A percentile compares a stretch with the other conserved stretches of the same genome.
phyloP scores from a whole-genome alignment of 2,329 filamentous ascomycete species.

The Rutstroemia sydowiana region DNA sequence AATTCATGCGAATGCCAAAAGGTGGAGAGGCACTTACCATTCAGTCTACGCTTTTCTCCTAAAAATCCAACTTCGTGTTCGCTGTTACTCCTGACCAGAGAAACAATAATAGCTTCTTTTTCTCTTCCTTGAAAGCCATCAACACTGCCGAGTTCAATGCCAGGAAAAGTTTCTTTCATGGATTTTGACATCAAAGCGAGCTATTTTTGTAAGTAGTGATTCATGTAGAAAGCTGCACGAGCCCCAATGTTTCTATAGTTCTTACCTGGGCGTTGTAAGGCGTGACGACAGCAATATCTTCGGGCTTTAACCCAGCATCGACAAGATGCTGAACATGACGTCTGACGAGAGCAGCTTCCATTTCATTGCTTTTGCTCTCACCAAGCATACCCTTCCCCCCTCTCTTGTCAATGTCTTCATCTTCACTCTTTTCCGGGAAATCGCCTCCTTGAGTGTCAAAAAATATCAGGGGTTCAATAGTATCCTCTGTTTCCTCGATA shows the following conservation, averaged over 20 bases:
- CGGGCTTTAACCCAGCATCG: constrained; percentile 68
- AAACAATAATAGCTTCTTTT: constrained; percentile 91
- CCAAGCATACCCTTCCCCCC: constrained; percentile 45
- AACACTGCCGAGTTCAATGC: constrained; percentile 89
- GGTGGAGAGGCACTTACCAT: constrained; percentile 56
- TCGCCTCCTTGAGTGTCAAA: constrained; percentile 95
- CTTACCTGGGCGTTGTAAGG: constrained; percentile 88
- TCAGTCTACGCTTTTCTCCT: constrained; percentile 82
- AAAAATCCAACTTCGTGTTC: constrained; percentile 88
- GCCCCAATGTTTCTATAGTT: constrained; percentile 3
- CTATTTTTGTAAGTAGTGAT: constrained; percentile 34
- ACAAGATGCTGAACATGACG: constrained; percentile 71
- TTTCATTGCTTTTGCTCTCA: constrained; percentile 85
- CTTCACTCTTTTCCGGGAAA: constrained; percentile 76
- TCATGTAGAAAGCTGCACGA: background rate
- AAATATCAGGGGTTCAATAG: constrained; percentile 79
- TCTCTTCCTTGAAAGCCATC: constrained; percentile 97
- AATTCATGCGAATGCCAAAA: background rate
- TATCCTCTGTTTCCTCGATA: constrained; percentile 77
- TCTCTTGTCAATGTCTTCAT: constrained; percentile 49
- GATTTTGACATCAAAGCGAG: constrained; percentile 67
- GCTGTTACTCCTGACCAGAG: constrained; percentile 84
- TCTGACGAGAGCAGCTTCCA: constrained; percentile 76
- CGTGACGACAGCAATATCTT: constrained; percentile 88
- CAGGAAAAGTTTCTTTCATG: constrained; percentile 74